Evolutionary conservation across 164 flowering plant genomes (phyloP).

Genomic region (Vitis rupestris): DNA sequence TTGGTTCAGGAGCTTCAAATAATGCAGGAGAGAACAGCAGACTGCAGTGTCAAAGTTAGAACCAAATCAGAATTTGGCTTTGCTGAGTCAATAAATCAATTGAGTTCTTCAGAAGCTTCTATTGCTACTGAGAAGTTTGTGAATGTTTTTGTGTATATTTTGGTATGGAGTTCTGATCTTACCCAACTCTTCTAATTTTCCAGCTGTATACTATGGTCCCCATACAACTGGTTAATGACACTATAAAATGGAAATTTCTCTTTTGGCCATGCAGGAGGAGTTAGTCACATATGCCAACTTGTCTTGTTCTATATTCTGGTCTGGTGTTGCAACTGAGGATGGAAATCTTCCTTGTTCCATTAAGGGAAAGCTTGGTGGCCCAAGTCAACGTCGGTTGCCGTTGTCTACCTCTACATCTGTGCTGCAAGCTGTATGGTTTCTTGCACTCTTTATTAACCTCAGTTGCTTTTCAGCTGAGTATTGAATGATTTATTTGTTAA

Average conservation of each 20-base stretch:
- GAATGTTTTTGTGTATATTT: conserved; percentile 31
- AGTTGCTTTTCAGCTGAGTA: background rate
- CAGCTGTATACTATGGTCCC: background rate
- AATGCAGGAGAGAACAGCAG: conserved; percentile 33
- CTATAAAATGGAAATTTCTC: background rate
- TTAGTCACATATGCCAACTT: conserved; percentile 53
- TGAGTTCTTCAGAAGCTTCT: conserved; percentile 17
- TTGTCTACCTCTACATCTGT: conserved; percentile 54
- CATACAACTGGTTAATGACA: background rate
- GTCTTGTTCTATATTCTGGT: conserved; percentile 71
- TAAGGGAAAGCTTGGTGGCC: conserved; percentile 93
- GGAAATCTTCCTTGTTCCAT: conserved; percentile 59
- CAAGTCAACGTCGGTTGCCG: conserved; percentile 83
- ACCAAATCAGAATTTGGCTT: conserved; percentile 19
- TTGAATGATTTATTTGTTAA: background rate
- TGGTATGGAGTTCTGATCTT: conserved; percentile 48
- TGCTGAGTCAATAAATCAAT: conserved; percentile 16
- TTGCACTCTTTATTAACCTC: conserved; percentile 2
- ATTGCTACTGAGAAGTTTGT: conserved; percentile 37
- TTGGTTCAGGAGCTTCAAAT: conserved; percentile 68
- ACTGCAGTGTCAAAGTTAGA: conserved; percentile 16
- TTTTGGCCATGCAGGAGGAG: conserved; percentile 56
- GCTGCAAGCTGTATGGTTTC: conserved; percentile 69
- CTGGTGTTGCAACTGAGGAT: conserved; percentile 25
- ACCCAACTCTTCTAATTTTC: background rate